Evolutionary conservation across 1,284 basidiomycete species (phyloP).

Genomic region (Pseudozyma sp.): DNA sequence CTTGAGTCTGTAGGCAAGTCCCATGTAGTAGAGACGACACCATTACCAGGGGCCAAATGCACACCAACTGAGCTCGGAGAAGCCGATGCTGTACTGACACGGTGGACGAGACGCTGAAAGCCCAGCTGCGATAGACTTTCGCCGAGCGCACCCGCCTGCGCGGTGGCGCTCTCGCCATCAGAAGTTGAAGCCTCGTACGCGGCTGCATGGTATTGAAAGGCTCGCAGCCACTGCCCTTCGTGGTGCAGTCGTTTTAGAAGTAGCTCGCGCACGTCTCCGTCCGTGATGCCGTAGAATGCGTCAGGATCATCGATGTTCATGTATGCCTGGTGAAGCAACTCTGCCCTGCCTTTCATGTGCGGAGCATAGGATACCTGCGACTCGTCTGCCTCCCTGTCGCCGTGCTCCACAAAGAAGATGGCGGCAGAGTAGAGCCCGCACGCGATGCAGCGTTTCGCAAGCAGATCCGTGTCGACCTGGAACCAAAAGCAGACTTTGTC

Average conservation of each 20-base stretch:
- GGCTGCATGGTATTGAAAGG: conserved; percentile 89
- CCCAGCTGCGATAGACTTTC: conserved; percentile 81
- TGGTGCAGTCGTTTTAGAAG: conserved; percentile 88
- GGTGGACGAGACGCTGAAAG: conserved; percentile 82
- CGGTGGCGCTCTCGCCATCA: neutral
- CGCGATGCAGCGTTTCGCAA: conserved; percentile 80
- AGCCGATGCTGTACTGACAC: conserved; percentile 11
- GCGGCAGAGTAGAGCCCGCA: conserved; percentile 89
- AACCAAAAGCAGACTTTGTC: conserved; percentile 83
- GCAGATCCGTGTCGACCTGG: conserved; percentile 78
- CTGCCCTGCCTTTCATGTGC: conserved; percentile 12
- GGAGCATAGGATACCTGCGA: conserved; percentile 14
- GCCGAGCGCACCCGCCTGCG: conserved; percentile 9
- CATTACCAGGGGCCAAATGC: conserved; percentile 76
- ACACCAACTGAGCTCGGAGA: conserved; percentile 56
- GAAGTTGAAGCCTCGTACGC: conserved; percentile 73
- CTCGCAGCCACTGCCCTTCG: conserved; percentile 89
- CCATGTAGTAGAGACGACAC: conserved; percentile 92
- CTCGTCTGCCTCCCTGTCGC: conserved; percentile 73
- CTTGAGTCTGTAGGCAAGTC: conserved; percentile 71
- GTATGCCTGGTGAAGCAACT: conserved; percentile 87
- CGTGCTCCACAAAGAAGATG: conserved; percentile 87
- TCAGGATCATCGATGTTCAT: conserved; percentile 95
- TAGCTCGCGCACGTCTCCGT: conserved; percentile 80
- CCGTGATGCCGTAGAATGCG: conserved; percentile 91